Conservation (phyloP, 164 flowering plant species). For the Paratinospora sagittata region DNA sequence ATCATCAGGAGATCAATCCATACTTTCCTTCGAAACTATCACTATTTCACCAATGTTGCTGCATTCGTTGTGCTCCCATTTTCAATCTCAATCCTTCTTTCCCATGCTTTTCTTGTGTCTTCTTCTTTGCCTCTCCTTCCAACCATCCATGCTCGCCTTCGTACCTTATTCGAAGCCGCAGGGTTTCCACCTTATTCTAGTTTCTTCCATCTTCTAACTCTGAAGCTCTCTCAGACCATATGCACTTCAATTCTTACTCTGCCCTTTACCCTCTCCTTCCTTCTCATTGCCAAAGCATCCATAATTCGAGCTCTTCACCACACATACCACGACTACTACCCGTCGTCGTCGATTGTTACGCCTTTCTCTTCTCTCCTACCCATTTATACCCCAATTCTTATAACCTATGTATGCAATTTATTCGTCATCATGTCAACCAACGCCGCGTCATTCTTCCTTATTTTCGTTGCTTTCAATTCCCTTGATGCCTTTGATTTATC, state of each 20-base stretch:
- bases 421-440: conserved; percentile 27
- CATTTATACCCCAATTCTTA: conserved; percentile 26
- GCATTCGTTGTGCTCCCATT: conserved; percentile 56
- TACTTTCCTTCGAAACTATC: conserved; percentile 56
- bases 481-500: conserved; percentile 16
- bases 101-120: conserved; percentile 25
- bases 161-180: conserved; percentile 51
- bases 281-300: conserved; percentile 57
- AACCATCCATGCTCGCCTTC: conserved; percentile 34
- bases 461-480: conserved; percentile 23
- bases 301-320: conserved; percentile 31
- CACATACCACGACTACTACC: no score
- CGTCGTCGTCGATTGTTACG: background rate
- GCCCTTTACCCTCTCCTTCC: conserved; percentile 68
- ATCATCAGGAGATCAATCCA: conserved; percentile 65
- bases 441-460: conserved; percentile 21
- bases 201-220: conserved; percentile 43
- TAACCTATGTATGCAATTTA: conserved; percentile 32
- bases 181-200: conserved; percentile 57
- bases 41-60: conserved; percentile 37
- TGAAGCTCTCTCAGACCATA: conserved; percentile 68
- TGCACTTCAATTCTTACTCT: conserved; percentile 41
- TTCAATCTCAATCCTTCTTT: conserved; percentile 53
- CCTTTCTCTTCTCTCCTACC: conserved; percentile 12
- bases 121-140: conserved; percentile 31